Percentiles rank a stretch among this genome's conserved stretches.
Evolutionary conservation across 345 rosid species (phyloP).

Genomic region (rapeseed (Brassica napus)): DNA sequence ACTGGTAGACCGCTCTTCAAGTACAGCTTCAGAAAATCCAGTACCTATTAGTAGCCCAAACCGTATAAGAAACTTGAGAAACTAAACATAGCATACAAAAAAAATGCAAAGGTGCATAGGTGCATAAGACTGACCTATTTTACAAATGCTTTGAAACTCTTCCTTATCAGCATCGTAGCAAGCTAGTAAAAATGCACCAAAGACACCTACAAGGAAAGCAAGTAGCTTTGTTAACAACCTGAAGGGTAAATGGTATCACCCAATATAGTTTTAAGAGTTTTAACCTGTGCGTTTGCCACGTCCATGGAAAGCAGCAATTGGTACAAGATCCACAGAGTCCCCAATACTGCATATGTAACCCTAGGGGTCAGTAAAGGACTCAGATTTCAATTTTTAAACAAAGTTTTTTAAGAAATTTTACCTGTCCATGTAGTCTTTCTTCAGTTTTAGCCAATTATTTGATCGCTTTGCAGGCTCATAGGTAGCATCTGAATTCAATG

Average conservation of each 20-base stretch:
- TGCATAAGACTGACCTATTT: slow-evolving; percentile 63
- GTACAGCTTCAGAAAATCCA: slow-evolving; percentile 82
- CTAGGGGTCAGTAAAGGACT: slow-evolving; percentile 21
- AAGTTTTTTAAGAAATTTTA: slow-evolving; percentile 20
- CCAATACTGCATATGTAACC: slow-evolving; percentile 62
- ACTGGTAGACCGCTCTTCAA: slow-evolving; percentile 81
- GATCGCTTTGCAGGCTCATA: slow-evolving; percentile 97
- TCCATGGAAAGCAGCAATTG: slow-evolving; percentile 95
- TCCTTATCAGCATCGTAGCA: slow-evolving; percentile 78
- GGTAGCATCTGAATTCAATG: slow-evolving; percentile 86
- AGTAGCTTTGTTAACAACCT: slow-evolving; percentile 19
- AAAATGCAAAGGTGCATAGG: neutral
- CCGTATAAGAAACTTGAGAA: slow-evolving; percentile 11
- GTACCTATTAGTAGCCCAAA: slow-evolving; percentile 54
- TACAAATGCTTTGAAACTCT: slow-evolving; percentile 92
- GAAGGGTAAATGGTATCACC: slow-evolving; percentile 15
- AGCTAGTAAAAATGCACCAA: slow-evolving; percentile 94
- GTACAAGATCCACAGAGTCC: slow-evolving; percentile 91
- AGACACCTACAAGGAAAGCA: slow-evolving; percentile 58
- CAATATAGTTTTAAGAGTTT: slow-evolving; percentile 2
- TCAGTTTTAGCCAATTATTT: slow-evolving; percentile 86
- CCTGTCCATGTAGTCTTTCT: slow-evolving; percentile 97
- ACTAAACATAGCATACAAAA: neutral
- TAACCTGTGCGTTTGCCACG: slow-evolving; percentile 92
- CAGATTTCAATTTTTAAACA: neutral